Percentiles rank a stretch among this genome's conserved stretches.
Conservation (phyloP, 2,329 filamentous ascomycete genomes). For the Dendryphion nanum region DNA sequence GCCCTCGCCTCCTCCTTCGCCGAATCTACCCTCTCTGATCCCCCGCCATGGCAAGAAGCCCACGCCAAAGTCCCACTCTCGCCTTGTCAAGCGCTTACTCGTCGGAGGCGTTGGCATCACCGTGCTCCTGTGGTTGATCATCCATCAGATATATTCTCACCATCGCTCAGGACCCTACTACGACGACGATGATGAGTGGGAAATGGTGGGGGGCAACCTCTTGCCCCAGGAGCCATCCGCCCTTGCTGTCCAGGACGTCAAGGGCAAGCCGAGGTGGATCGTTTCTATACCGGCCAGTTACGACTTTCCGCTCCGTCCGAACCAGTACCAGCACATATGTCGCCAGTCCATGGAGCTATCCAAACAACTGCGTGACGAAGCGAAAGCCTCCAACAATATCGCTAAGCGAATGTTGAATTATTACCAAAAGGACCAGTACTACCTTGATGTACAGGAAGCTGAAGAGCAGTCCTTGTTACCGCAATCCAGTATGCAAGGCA, state of each 20-base stretch:
- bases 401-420: constrained; percentile 47
- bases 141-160: constrained; percentile 28
- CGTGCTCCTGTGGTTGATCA: constrained; percentile 53
- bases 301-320: constrained; percentile 64
- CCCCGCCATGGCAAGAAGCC: constrained; percentile 64
- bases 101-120: constrained; percentile 52
- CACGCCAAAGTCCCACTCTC: constrained; percentile 52
- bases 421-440: constrained; percentile 65
- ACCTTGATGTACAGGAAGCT: constrained; percentile 73
- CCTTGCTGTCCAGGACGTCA: constrained; percentile 65
- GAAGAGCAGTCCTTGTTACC: constrained; percentile 64
- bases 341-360: constrained; percentile 65
- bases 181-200: constrained; percentile 48
- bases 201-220: constrained; percentile 64
- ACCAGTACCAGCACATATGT: constrained; percentile 70
- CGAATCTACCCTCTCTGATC: constrained; percentile 66
- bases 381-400: constrained; percentile 22
- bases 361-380: constrained; percentile 43
- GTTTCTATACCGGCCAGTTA: constrained; percentile 70
- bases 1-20: constrained; percentile 68
- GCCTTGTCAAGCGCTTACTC: constrained; percentile 56
- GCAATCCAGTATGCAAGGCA: constrained; percentile 36
- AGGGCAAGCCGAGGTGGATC: constrained; percentile 71
- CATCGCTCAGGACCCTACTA: background rate
- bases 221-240: constrained; percentile 73